Evolutionary conservation across 768 basidiomycete species (phyloP).

Genomic region (Naganishia antarctica): DNA sequence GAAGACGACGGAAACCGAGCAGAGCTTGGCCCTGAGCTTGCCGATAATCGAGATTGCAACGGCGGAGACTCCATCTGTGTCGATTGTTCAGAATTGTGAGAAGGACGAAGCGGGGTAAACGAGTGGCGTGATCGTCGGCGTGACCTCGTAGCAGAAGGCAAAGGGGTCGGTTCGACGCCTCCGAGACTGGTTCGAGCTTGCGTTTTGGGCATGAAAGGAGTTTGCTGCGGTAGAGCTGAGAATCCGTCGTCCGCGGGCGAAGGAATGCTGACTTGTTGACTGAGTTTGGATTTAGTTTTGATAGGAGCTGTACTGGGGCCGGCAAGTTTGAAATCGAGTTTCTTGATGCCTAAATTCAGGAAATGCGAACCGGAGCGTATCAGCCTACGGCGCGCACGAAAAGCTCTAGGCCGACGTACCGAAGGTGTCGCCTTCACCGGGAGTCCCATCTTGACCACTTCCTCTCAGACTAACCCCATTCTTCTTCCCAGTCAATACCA

Average conservation of each 20-base stretch:
- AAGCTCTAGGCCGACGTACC: not conserved
- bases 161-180: conserved; percentile 6
- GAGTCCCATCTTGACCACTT: not conserved
- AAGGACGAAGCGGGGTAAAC: conserved; percentile 13
- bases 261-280: conserved; percentile 14
- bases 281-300: conserved; percentile 16
- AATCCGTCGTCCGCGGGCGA: conserved; percentile 15
- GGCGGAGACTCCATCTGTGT: conserved; percentile 7
- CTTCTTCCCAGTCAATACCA: conserved; percentile 17
- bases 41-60: not conserved
- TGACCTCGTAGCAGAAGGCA: conserved; percentile 9
- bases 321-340: conserved; percentile 10
- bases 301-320: not conserved
- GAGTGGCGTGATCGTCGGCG: conserved; percentile 2
- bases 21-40: not conserved
- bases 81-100: not conserved
- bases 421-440: conserved; percentile 9
- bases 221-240: conserved; percentile 12
- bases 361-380: not conserved
- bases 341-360: conserved; percentile 10
- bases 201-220: conserved; percentile 9
- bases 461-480: conserved; percentile 9
- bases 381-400: not conserved
- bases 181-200: conserved; percentile 11
- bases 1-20: conserved; percentile 8